These are phyloP conservation scores for Pseudogymnoascus sp. DNA, from an alignment of 2,329 filamentous ascomycete genomes.

Conservation along the genomic window DNA sequence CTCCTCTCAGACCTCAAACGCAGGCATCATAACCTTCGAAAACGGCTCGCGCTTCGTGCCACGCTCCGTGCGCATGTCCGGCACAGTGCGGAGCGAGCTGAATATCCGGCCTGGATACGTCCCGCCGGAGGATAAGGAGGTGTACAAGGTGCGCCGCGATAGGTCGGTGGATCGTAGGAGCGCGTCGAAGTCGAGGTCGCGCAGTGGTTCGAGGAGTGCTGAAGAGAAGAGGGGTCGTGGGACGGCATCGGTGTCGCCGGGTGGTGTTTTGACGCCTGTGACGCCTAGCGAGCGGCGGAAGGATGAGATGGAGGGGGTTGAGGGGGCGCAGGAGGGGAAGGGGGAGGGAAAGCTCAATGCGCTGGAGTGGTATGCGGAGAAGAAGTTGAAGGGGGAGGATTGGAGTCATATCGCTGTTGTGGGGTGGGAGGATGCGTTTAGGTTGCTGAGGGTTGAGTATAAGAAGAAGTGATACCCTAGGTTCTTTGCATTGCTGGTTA, in stretches of 20 bases:
- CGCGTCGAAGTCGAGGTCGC: not conserved
- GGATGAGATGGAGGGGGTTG: not conserved
- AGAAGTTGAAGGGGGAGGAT: constrained; percentile 40
- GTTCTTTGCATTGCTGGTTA: not conserved
- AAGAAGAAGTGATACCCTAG: constrained; percentile 1
- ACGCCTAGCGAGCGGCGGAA: not conserved
- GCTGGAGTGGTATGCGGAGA: constrained; percentile 44
- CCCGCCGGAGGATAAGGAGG: constrained; percentile 84
- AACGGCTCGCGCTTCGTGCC: constrained; percentile 81
- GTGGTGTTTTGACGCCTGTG: not conserved
- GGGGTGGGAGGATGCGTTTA: constrained; percentile 31
- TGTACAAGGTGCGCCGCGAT: constrained; percentile 70
- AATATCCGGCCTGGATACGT: constrained; percentile 83
- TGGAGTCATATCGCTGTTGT: constrained; percentile 43
- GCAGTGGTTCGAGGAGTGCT: not conserved
- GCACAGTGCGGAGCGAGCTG: constrained; percentile 79
- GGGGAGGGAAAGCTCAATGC: constrained; percentile 28
- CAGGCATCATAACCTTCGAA: constrained; percentile 64
- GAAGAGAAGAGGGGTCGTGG: not conserved
- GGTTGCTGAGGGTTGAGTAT: constrained; percentile 3
- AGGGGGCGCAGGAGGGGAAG: not conserved
- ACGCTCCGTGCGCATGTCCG: constrained; percentile 73
- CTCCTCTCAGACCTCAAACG: constrained; percentile 29
- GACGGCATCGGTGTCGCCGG: not conserved
- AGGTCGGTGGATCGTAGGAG: not conserved